Evolutionary conservation across 148 eudicot species (phyloP).

Genomic region (Diospyros kaki): DNA sequence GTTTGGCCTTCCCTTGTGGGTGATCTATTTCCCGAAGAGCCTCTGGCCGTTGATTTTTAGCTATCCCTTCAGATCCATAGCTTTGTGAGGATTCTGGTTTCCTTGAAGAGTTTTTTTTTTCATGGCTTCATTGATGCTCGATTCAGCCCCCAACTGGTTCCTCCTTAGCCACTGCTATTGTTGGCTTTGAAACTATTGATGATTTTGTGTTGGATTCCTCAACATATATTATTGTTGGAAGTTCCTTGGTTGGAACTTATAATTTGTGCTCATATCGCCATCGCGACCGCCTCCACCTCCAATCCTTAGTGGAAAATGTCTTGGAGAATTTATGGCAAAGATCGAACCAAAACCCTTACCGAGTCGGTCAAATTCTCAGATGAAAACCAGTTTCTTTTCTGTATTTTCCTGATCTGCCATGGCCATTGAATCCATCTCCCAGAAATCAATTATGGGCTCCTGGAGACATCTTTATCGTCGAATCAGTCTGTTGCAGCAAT

Average conservation of each 20-base stretch:
- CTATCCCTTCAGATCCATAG: too few relatives aligned
- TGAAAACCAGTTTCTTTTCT: not conserved
- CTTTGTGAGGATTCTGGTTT: too few relatives aligned
- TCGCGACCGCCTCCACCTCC: conserved; percentile 50
- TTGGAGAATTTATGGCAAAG: conserved; percentile 18
- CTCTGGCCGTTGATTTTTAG: too few relatives aligned
- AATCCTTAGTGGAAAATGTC: conserved; percentile 72
- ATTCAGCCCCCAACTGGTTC: conserved; percentile 40
- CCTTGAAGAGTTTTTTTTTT: conserved; percentile 18
- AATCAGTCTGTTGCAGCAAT: too few relatives aligned
- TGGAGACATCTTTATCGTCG: too few relatives aligned
- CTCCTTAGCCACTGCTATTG: conserved; percentile 61
- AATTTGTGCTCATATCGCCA: conserved; percentile 29
- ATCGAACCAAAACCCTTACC: conserved; percentile 6
- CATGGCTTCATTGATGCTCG: conserved; percentile 50
- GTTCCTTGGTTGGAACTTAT: conserved; percentile 44
- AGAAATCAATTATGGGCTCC: too few relatives aligned
- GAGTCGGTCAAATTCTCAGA: not conserved
- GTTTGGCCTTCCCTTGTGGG: too few relatives aligned
- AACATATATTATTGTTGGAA: conserved; percentile 42
- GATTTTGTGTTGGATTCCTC: conserved; percentile 33
- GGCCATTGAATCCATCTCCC: too few relatives aligned
- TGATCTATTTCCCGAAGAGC: too few relatives aligned
- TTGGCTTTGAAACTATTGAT: conserved; percentile 29
- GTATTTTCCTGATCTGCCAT: too few relatives aligned